Base-by-base conservation (phyloP, 192 early-diverging fungal species). In the Coemansia sp. region DNA sequence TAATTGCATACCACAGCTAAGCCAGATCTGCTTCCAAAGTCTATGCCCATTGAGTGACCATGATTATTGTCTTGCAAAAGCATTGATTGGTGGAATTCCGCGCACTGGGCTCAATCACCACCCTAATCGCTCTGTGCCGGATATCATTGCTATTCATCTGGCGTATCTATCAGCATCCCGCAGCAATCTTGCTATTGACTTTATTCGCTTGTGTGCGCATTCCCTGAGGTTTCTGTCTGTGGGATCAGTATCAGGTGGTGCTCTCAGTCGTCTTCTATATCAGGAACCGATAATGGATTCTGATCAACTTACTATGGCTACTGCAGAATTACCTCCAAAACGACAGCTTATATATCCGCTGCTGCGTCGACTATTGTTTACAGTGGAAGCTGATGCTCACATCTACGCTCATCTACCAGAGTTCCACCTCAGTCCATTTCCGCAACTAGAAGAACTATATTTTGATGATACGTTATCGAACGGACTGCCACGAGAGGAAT, bases 401-500 rank as follows among this genome's bases (percentile, higher is more conserved):
- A 50, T 81, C 7, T 61, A 63, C 22, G 47, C 64, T 9, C 21
- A 30, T n/a, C 56, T 47, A 5, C 38, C 34, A 9, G 24, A 18
- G 7, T 60, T 38, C 19, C 48, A 21, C 7, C 53, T 16, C 6
- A 50, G 54, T 41, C 60, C 72, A 49, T 81, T 81, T 34, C 78
- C 78, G 3, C 27, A 14, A 2, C 58, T 81, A 16, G 34, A 63
- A 52, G 64, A 81, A 18, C 56, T 81, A 65, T 64, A 81, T 49
- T 81, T 71, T 62, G 78, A 81, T 53, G 68, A 81, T 23, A 53
- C 60, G 10, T 24, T 55, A 41, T 41, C 59, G 22, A 59, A 61
- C 27, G 78, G 78, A 16, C 23, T 65, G 24, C 78, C 78, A 7
- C 60, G 65, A 9, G 78, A 81, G 41, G 73, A 74, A 30, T 81